Base-by-base conservation (phyloP, 2,329 filamentous ascomycete genomes). In the Trichophyton mentagrophytes region DNA sequence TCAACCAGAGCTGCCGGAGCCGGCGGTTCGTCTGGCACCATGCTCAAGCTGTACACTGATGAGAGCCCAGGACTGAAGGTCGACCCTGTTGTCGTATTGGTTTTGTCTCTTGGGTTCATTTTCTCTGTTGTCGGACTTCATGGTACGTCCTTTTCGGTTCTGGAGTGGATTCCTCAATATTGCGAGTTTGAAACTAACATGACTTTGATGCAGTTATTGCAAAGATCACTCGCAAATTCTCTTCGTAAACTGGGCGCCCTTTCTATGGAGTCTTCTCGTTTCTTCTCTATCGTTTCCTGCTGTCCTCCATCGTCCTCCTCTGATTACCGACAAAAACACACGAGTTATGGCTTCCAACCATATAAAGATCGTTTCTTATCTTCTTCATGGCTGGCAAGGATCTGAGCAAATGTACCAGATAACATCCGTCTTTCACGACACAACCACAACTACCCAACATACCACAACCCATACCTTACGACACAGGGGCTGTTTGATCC, bases 31-130 rank as follows among this genome's bases (percentile, higher is more conserved):
- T 95, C 88, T 76, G 95, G 90, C 79, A 99, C 93, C 59, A 99
- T 99, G 93, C 82, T 99, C 80, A 92, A 91, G 77, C 86, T 99
- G 51, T 99, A 99, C 85, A 99, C 93, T 62, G 93, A 99, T 73
- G 93, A 99, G 80, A 95, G 89, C 66, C 93, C 93, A 62, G 93
- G 93, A 64, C 81, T 99, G 70, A 96, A 96, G 81, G 93, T 99
- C 66, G 93, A 99, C 75, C 93, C 93, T 22, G 93, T 99, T 63
- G 91, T 99, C 66, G 92, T 99, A 66, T 83, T 99, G 71, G 93
- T 96, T 67, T 82, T 99, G 69, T 95, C 90, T 71, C 84, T 99
- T 69, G 93, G 95, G 65, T 99, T 99, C 78, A 99, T 99, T 77
- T 96, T 99, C 80, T 93, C 88, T 72, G 93, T 99, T 72, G 93